Percentiles rank a stretch among this genome's conserved stretches.
Conservation (phyloP, 495 filamentous ascomycete genomes). For the Podospora sp. region DNA sequence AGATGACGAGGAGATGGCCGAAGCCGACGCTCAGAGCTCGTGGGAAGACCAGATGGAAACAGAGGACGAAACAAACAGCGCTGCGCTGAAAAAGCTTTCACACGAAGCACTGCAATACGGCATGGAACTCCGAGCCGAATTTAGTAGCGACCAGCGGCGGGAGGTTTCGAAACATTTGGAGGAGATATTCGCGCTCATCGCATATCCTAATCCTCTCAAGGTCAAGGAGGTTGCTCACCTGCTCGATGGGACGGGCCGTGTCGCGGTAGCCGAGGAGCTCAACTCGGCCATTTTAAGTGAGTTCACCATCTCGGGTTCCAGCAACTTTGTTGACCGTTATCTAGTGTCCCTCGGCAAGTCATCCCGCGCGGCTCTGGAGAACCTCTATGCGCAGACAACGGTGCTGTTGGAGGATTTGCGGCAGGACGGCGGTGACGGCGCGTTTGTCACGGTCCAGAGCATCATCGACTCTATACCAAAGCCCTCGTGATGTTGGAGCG, state of each 20-base stretch:
- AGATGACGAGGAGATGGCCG: constrained; percentile 74
- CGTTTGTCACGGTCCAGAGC: constrained; percentile 83
- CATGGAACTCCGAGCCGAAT: constrained; percentile 74
- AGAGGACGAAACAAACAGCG: constrained; percentile 48
- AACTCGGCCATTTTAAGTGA: constrained; percentile 92
- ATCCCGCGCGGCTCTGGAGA: constrained; percentile 82
- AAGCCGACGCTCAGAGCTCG: constrained; percentile 36
- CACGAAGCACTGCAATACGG: constrained; percentile 79
- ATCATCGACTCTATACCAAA: constrained; percentile 53
- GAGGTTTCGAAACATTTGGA: constrained; percentile 74
- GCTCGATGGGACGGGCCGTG: constrained; percentile 73
- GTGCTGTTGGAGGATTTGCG: constrained; percentile 81
- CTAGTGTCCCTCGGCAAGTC: constrained; percentile 88
- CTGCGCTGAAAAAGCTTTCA: constrained; percentile 57
- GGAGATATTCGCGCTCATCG: constrained; percentile 87
- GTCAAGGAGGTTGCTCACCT: constrained; percentile 76
- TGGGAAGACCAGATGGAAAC: constrained; percentile 51
- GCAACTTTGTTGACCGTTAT: constrained; percentile 29
- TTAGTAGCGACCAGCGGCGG: constrained; percentile 64
- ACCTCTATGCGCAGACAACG: constrained; percentile 82
- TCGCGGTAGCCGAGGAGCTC: constrained; percentile 87
- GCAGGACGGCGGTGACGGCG: constrained; percentile 80
- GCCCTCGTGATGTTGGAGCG: constrained; percentile 11
- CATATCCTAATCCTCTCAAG: constrained; percentile 78
- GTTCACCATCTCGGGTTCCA: constrained; percentile 29